Percentiles rank a stretch among this genome's conserved stretches.
Evolutionary conservation across 148 eudicot genomes (phyloP).

Genomic region (Chenopodium berlandieri): DNA sequence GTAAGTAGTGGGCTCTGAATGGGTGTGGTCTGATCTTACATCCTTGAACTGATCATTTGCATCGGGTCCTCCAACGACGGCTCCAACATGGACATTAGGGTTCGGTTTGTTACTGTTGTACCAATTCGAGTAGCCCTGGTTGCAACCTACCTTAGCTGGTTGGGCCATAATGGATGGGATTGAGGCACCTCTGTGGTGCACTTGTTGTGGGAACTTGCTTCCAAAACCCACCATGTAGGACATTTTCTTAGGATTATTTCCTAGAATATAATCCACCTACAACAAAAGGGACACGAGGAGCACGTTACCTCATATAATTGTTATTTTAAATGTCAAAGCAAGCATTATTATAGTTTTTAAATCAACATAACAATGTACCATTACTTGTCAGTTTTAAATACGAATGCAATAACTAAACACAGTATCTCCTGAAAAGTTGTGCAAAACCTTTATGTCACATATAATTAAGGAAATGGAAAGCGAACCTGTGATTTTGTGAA

Average conservation of each 20-base stretch:
- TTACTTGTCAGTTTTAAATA: neutral
- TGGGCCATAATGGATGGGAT: conserved; percentile 45
- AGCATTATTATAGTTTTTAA: no score
- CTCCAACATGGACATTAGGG: conserved; percentile 74
- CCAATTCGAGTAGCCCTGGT: conserved; percentile 60
- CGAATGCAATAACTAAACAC: no score
- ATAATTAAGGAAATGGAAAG: no score
- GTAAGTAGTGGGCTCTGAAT: conserved; percentile 72
- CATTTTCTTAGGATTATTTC: conserved; percentile 73
- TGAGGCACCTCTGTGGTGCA: conserved; percentile 91
- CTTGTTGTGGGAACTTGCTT: conserved; percentile 52
- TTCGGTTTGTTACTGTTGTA: conserved; percentile 46
- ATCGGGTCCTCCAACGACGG: conserved; percentile 83
- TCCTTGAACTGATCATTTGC: conserved; percentile 62
- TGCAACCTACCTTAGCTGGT: conserved; percentile 60
- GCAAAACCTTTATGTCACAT: neutral
- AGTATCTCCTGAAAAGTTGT: no score
- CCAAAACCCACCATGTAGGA: conserved; percentile 93
- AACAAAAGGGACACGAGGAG: neutral
- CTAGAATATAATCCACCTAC: conserved; percentile 88
- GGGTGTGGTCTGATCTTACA: conserved; percentile 58
- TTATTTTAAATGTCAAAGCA: no score
- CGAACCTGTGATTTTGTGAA: conserved; percentile 73
- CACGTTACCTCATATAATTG: neutral
- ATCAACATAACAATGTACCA: no score